phyloP scores from a whole-genome alignment of 2,329 filamentous ascomycete genomes.

The Cryoendolithus antarcticus region DNA sequence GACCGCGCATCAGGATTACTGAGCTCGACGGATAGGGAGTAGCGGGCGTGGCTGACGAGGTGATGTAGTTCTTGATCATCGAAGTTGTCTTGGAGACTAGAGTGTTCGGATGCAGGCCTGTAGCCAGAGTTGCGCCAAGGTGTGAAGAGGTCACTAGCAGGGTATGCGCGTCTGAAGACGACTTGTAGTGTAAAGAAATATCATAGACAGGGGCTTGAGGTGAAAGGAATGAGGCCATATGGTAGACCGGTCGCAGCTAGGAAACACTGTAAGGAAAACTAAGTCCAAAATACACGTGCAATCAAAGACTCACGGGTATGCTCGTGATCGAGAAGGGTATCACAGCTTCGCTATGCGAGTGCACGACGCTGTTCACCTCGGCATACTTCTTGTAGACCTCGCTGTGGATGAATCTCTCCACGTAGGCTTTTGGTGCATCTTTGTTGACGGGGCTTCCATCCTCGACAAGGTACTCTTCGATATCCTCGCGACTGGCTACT shows the following conservation, averaged over 20 bases:
- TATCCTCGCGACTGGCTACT: slow-evolving; percentile 28
- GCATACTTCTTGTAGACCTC: slow-evolving; percentile 34
- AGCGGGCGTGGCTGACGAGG: slow-evolving; percentile 9
- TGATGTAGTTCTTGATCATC: slow-evolving; percentile 20
- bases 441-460: slow-evolving; percentile 23
- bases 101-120: slow-evolving; percentile 17
- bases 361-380: slow-evolving; percentile 31
- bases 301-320: slow-evolving; percentile 22
- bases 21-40: slow-evolving; percentile 14
- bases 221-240: slow-evolving; percentile 35
- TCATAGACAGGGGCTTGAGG: slow-evolving; percentile 22
- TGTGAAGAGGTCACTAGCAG: slow-evolving; percentile 22
- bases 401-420: slow-evolving; percentile 33
- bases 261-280: too few relatives aligned
- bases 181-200: slow-evolving; percentile 20
- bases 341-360: slow-evolving; percentile 30
- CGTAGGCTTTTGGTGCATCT: slow-evolving; percentile 20
- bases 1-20: slow-evolving; percentile 28
- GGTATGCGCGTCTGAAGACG: slow-evolving; percentile 17
- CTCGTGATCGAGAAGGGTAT: slow-evolving; percentile 31
- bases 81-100: slow-evolving; percentile 16
- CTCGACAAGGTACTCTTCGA: slow-evolving; percentile 33
- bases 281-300: slow-evolving; percentile 3
- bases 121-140: slow-evolving; percentile 23
- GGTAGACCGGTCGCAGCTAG: slow-evolving; percentile 26